Percentiles rank a stretch among this genome's conserved stretches.
Conservation (phyloP, 192 early-diverging fungal genomes). For the Coemansia sp. region DNA sequence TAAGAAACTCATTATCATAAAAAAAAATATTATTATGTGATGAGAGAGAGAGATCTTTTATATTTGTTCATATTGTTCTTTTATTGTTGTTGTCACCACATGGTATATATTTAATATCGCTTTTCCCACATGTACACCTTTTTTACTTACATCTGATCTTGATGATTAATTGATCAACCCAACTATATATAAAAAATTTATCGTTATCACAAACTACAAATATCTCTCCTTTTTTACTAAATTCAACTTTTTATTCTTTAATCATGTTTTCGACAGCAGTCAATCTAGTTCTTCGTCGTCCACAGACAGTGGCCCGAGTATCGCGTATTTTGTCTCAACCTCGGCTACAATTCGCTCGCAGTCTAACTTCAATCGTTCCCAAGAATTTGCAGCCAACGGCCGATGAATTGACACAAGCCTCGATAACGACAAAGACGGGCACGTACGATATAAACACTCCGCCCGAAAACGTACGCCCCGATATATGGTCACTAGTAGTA, state of each 20-base stretch:
- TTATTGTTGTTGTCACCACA: no score
- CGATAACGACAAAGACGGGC: constrained; percentile 3
- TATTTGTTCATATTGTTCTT: no score
- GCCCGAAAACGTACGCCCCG: constrained; percentile 23
- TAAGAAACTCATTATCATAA: no score
- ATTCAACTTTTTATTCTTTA: not conserved
- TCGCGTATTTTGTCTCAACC: not conserved
- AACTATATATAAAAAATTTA: not conserved
- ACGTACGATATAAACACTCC: constrained; percentile 9
- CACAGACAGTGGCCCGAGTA: not conserved
- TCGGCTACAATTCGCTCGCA: not conserved
- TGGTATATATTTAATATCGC: no score
- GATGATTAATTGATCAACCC: not conserved
- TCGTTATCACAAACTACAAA: not conserved
- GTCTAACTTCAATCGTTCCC: constrained; percentile 2
- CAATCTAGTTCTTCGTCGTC: not conserved
- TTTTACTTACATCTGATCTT: not conserved
- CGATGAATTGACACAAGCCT: constrained; percentile 1
- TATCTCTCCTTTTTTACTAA: not conserved
- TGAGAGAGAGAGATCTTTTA: no score
- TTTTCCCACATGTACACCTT: no score
- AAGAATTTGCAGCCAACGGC: constrained; percentile 26
- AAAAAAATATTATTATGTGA: no score
- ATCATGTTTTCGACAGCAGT: not conserved
- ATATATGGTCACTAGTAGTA: constrained; percentile 37